Evolutionary conservation across 2,329 filamentous ascomycete genomes (phyloP), one percentile per base, ranked within the genome.

Genomic region (Aspergillus intermedius): DNA sequence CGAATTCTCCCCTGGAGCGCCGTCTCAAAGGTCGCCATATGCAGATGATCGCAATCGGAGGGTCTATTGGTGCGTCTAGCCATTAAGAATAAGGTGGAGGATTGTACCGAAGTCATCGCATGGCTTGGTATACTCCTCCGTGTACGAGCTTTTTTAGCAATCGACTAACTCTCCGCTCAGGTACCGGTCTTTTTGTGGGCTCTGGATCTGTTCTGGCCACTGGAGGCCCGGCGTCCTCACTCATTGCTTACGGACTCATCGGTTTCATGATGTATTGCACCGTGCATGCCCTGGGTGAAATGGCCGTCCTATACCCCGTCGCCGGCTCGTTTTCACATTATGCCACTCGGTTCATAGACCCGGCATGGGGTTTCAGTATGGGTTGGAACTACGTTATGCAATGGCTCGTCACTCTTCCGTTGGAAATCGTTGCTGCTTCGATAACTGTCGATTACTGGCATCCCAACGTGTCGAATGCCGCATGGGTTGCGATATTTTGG

Each of bases 11-110:
- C 5, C 76, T 97, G 45, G 82, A 86, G 45, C 78, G 90, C 60
- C 84, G 83, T 66, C 72, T 95, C 57, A 93, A 94, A 71, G 83
- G 84, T 17, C 79, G 90, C 44, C 91, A 97, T 74, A 66, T 96
- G 64, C 91, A 96, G 74, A 96, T 96, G 91, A 96, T 96, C 76
- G 91, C 91, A 12, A 95, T 96, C 58, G 90, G 90, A 59, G 91
- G 91, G 40, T 93, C 87, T 9, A 95, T 95, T 60, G 87, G 87
- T 81, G 73, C 47, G 68, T 10, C 6, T 19, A 30, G 8, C 25
- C n/a, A 41, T 21, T 9, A 12, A 22, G 10, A 19, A 4, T 3
- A 8, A 3, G n/a, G 5, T 15, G 25, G 25, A 30, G 10, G 1
- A 30, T 30, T 30, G 2, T 30, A 30, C 25, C 25, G 10, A 30